Evolutionary conservation across 208 protist genomes (phyloP), one percentile per base, ranked within the genome.

Genomic region (Perkinsela sp.): DNA sequence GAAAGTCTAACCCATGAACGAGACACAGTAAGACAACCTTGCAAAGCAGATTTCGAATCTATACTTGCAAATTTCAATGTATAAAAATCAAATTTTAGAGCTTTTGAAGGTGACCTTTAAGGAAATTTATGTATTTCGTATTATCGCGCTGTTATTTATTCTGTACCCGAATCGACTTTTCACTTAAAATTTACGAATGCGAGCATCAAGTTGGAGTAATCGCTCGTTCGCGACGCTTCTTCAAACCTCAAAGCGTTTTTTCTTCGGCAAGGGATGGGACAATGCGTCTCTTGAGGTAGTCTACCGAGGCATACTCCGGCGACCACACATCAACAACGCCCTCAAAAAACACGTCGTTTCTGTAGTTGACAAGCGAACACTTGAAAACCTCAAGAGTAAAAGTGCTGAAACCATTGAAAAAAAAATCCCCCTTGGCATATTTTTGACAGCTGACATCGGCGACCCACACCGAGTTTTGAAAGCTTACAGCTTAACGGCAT

Each of bases 221-320:
- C n/a, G n/a, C n/a, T n/a, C n/a, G n/a, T n/a, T n/a, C n/a, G n/a
- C n/a, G n/a, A n/a, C n/a, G n/a, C n/a, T n/a, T n/a, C n/a, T n/a
- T n/a, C n/a, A n/a, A n/a, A n/a, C n/a, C n/a, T n/a, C 67, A 31
- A 76, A 75, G 72, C 85, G 85, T 71, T 80, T 78, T 71, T 90
- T 90, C 75, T 90, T 90, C 71, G 85, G 85, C 32, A 90, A 90
- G 76, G 85, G 85, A 31, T 90, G 85, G 85, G 85, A 90, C 77
- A 90, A 90, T 72, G 85, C 85, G 31, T 75, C 85, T 0, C 71
- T 90, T 68, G 85, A 90, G 72, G 86, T 81, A 32, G 82, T 90
- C 48, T 90, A 73, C 78, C 82, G 78, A 71, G 77, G 78, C 73
- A 81, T 90, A 77, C 82, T 90, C 67, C 85, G 85, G 71, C 87